Evolutionary conservation across 768 basidiomycete genomes (phyloP), one percentile per base, ranked within the genome.

Genomic region (Polyporus arcularius): DNA sequence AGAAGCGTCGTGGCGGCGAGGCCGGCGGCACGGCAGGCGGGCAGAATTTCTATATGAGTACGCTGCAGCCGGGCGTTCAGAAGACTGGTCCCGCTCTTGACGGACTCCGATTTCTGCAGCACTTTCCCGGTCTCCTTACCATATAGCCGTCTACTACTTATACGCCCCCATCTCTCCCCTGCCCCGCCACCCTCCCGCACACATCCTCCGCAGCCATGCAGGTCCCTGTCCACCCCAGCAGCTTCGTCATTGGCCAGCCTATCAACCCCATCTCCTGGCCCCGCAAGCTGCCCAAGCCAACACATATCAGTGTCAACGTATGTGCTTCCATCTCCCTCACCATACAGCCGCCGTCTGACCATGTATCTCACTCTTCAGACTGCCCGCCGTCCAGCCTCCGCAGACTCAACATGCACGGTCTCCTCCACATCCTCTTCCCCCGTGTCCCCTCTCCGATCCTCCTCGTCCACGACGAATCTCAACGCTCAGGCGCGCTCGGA

Each of bases 201-300:
- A 9, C 26, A 14, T 54, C 14, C 43, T 39, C 14, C 32, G 12
- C 49, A n/a, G 47, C 42, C 51, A 63, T 63, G 62, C 57, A 63
- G 57, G 57, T 63, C 39, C 57, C 53, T 21, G 28, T 63, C 16
- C 62, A 55, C 31, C 61, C 61, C 52, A 58, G 56, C 57, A 58
- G 57, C 62, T 63, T 63, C 57, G 62, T 63, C 42, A 49, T 55
- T 53, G 62, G 62, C 2, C 62, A 63, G 39, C 62, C 62, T 49
- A 63, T 63, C 52, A 47, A 43, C 35, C 62, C 62, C n/a, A 39
- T 63, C 26, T 63, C 62, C 16, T 63, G 62, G 62, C 62, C 62
- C 26, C 62, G 62, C 53, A 63, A 63, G 54, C 53, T 63, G 14
- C 62, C 62, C 32, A 55, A 45, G 53, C 62, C 62, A 4, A 30